phyloP scores from a whole-genome alignment of 805 yeast genomes.

The Ogataea siamensis region DNA sequence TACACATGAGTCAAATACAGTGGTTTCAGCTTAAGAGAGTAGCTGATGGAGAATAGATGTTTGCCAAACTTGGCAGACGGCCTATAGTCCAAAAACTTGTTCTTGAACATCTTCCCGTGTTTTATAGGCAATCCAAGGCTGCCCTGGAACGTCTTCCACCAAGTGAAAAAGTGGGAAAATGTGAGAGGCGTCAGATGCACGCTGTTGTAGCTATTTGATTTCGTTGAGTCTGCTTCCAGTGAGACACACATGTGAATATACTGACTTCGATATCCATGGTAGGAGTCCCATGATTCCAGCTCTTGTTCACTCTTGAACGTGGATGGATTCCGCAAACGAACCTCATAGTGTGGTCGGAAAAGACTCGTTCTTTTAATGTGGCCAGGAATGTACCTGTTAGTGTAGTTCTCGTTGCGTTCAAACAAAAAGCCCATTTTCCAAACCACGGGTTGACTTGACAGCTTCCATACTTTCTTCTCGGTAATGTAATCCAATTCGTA shows the following conservation, averaged over 20 bases:
- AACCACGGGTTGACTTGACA: slow-evolving; percentile 59
- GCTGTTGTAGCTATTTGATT: slow-evolving; percentile 52
- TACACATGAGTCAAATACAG: slow-evolving; percentile 73
- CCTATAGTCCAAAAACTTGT: slow-evolving; percentile 36
- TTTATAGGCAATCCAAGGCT: slow-evolving; percentile 77
- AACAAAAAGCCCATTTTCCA: slow-evolving; percentile 78
- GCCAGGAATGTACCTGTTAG: slow-evolving; percentile 35
- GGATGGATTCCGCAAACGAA: slow-evolving; percentile 55
- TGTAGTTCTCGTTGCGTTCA: slow-evolving; percentile 53
- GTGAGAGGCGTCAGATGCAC: slow-evolving; percentile 74
- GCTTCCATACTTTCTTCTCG: slow-evolving; percentile 53
- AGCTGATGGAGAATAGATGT: slow-evolving; percentile 68
- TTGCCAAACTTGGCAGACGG: slow-evolving; percentile 34
- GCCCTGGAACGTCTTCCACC: slow-evolving; percentile 89
- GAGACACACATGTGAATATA: slow-evolving; percentile 71
- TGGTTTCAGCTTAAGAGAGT: slow-evolving; percentile 69
- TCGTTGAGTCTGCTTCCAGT: slow-evolving; percentile 40
- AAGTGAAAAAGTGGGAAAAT: slow-evolving; percentile 63
- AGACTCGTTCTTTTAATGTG: slow-evolving; percentile 40
- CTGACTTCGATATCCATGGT: slow-evolving; percentile 74
- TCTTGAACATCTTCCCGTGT: slow-evolving; percentile 64
- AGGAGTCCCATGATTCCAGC: slow-evolving; percentile 67
- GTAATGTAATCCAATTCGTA: slow-evolving; percentile 40
- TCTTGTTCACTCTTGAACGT: slow-evolving; percentile 39
- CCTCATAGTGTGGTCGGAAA: slow-evolving; percentile 59